Evolutionary conservation across 164 flowering plant species (phyloP), one percentile per base, ranked within the genome.

Genomic region (Chimonanthus praecox): DNA sequence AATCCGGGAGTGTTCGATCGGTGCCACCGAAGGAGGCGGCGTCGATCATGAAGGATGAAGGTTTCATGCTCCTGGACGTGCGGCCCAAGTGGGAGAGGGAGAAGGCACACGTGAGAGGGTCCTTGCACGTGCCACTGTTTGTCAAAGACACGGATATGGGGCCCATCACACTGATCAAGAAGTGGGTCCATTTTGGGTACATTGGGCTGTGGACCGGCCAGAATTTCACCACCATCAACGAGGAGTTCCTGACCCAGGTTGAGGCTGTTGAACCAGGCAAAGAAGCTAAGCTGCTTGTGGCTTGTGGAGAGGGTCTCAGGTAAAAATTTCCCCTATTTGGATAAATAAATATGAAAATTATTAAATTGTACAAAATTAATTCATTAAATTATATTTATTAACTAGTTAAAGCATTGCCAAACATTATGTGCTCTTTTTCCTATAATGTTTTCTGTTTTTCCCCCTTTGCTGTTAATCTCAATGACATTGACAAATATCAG

Each of bases 161-260:
- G 15, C 89, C 87, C 48, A 11, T 92, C 0, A 91, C 95, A 1
- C 85, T 91, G 54, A 65, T 92, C 69, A 94, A 92, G 84, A 92
- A 92, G 71, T 94, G 98, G 98, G 97, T 94, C 33, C 97, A 94
- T 78, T 87, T 94, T 64, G 98, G 97, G 1, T 94, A 94, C 81
- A 90, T 94, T 76, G 98, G 98, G 2, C 74, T 84, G 6, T 94
- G 98, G 98, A 92, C 98, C 9, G 97, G 98, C 70, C 97, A 91
- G 72, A 64, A 83, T 3, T 84, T 91, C 78, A 91, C 97, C 15
- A 82, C 88, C 79, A 78, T 89, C 18, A 90, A 89, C 67, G 80
- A 85, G 50, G 79, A 83, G 0, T 94, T 94, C 78, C 68, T 88
- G 18, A 8, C 68, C 44, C 83, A 86, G 64, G 92, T 92, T 20